Evolutionary conservation across 2,329 filamentous ascomycete genomes (phyloP), one percentile per base, ranked within the genome.

Genomic region (Diplodia mutila): DNA sequence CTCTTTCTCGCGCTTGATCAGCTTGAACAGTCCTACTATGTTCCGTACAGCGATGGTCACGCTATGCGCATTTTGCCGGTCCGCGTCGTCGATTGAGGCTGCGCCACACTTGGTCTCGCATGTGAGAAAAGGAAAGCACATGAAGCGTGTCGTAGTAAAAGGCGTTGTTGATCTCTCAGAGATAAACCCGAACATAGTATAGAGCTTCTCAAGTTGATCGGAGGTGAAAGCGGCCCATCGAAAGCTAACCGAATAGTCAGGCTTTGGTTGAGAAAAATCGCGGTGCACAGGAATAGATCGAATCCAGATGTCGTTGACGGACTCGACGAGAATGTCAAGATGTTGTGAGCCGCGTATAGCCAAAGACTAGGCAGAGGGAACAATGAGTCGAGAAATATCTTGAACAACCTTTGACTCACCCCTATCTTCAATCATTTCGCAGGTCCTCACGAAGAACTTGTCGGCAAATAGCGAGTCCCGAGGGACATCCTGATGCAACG

Each of bases 281-380:
- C 39, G 46, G n/a, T 49, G 46, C 23, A 65, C 80, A 81, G 5
- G 75, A 37, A 81, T 74, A 6, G 77, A 77, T 68, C 78, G 79
- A 65, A 76, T 77, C 81, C 81, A 84, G 67, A 74, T 74, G 73
- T 82, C 76, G 69, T 83, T 81, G 49, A 80, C 74, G 68, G 77
- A 81, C 69, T 84, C 80, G 32, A 73, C 72, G 8, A 84, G 69
- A 68, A 51, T 25, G 1, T 76, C 49, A 12, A 68, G 61, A 27
- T 68, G 51, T 16, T 21, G 5, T 5, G 54, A 27, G 61, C 67
- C 53, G 25, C 39, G 46, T 14, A 48, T 39, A 12, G 67, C 27
- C 2, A 66, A 46, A n/a, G 11, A 48, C 46, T 61, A 32, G 2
- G 46, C 52, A 27, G 61, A 68, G 67, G 67, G 67, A 25, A 68